Conservation (phyloP, 2,329 filamentous ascomycete genomes). For the Neophaeococcomyces aloes region DNA sequence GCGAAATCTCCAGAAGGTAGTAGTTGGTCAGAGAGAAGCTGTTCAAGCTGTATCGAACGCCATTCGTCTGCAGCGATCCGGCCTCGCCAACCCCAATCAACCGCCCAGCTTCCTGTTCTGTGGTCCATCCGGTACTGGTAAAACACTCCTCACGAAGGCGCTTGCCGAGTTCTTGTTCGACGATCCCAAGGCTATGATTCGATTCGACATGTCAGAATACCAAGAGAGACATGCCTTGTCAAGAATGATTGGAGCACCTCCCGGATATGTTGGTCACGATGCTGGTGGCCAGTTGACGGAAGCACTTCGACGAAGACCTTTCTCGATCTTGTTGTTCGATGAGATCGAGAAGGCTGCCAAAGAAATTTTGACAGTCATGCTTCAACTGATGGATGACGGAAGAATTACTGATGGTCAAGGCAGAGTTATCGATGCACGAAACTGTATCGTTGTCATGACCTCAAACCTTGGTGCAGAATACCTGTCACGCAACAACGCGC, state of each 20-base stretch:
- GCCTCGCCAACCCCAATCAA: conserved; percentile 89
- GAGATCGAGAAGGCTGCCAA: conserved; percentile 98
- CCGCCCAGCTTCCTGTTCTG: conserved; percentile 98
- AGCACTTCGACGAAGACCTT: conserved; percentile 82
- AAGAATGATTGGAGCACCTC: conserved; percentile 94
- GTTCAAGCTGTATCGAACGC: conserved; percentile 89
- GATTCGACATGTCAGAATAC: conserved; percentile 99
- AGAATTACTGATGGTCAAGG: conserved; percentile 98
- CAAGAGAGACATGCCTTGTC: conserved; percentile 93
- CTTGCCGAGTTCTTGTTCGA: conserved; percentile 97
- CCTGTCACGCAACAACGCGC: conserved; percentile 65
- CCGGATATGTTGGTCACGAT: conserved; percentile 94
- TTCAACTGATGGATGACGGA: conserved; percentile 99
- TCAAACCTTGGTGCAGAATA: conserved; percentile 94
- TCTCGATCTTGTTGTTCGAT: conserved; percentile 95
- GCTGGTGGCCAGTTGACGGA: conserved; percentile 93
- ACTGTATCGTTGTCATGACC: conserved; percentile 99
- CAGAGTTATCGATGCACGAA: conserved; percentile 84
- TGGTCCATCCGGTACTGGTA: conserved; percentile 94
- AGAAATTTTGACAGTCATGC: conserved; percentile 86
- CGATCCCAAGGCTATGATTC: conserved; percentile 93
- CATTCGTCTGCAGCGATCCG: conserved; percentile 88
- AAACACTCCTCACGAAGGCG: conserved; percentile 92
- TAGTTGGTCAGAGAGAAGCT: conserved; percentile 89
- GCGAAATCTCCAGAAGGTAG: conserved; percentile 66